These are phyloP conservation scores for Protomyces gravidus DNA, from an alignment of 1,139 yeast species.

Conservation along the genomic window DNA sequence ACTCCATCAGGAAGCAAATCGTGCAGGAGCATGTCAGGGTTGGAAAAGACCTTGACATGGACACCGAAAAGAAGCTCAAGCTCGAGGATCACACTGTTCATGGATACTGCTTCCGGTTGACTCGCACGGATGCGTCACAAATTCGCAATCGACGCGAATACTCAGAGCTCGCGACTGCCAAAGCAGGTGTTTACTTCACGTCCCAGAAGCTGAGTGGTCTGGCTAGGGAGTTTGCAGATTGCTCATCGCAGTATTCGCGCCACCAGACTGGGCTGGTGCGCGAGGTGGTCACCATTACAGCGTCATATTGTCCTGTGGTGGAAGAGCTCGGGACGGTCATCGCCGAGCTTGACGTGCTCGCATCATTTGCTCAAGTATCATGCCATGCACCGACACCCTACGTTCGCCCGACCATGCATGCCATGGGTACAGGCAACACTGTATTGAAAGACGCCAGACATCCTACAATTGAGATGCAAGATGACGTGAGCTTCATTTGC, in stretches of 20 bases:
- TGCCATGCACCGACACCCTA: conserved; percentile 79
- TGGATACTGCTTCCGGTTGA: conserved; percentile 91
- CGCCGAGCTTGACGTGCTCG: conserved; percentile 76
- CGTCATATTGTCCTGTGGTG: conserved; percentile 75
- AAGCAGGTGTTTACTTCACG: conserved; percentile 90
- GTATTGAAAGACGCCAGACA: conserved; percentile 72
- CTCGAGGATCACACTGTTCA: conserved; percentile 79
- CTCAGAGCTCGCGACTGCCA: conserved; percentile 66
- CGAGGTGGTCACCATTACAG: conserved; percentile 73
- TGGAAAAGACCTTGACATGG: conserved; percentile 73
- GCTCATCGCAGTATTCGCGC: conserved; percentile 62
- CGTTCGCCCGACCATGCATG: conserved; percentile 63
- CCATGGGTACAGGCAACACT: conserved; percentile 52
- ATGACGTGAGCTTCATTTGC: conserved; percentile 78
- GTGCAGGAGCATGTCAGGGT: conserved; percentile 57
- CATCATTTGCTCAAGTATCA: conserved; percentile 80
- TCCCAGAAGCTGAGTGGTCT: conserved; percentile 59
- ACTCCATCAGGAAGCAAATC: conserved; percentile 54
- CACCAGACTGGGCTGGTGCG: conserved; percentile 74
- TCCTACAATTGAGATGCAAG: conserved; percentile 90
- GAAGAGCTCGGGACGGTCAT: conserved; percentile 60
- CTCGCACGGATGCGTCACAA: conserved; percentile 55
- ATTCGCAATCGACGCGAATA: conserved; percentile 61
- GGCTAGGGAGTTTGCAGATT: conserved; percentile 55
- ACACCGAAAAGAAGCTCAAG: conserved; percentile 79